Evolutionary conservation across 345 rosid species (phyloP).

Genomic region (Sonneratia alba): DNA sequence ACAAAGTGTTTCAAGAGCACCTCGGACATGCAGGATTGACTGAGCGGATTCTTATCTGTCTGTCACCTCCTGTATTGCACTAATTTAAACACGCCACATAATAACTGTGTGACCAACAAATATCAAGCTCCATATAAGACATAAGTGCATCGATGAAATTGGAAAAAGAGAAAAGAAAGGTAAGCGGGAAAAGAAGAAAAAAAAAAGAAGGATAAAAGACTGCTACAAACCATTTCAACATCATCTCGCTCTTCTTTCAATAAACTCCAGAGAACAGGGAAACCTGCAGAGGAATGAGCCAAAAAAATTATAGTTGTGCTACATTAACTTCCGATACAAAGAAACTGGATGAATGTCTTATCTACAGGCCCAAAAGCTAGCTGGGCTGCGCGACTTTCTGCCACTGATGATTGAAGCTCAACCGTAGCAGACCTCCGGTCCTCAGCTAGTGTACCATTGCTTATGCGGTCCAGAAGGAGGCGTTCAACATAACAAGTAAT

Average conservation of each 20-base stretch:
- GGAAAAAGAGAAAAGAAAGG: background rate
- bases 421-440: conserved; percentile 78
- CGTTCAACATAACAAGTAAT: conserved; percentile 66
- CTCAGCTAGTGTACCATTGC: conserved; percentile 73
- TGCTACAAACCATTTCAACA: conserved; percentile 61
- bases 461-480: conserved; percentile 63
- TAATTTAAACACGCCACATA: background rate
- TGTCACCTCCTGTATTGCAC: background rate
- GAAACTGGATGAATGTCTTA: conserved; percentile 16
- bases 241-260: conserved; percentile 84
- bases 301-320: conserved; percentile 5
- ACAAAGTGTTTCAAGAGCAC: conserved; percentile 89
- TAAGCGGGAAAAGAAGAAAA: background rate
- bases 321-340: background rate
- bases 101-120: background rate
- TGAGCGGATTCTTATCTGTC: background rate
- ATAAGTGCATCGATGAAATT: background rate
- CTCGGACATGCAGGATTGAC: conserved; percentile 51
- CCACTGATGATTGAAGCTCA: conserved; percentile 88
- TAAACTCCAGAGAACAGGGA: conserved; percentile 76
- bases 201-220: background rate
- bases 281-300: conserved; percentile 45
- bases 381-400: conserved; percentile 74
- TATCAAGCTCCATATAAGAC: background rate
- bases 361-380: conserved; percentile 90